A percentile compares a stretch with the other conserved stretches of the same genome.
Evolutionary conservation across 2,329 filamentous ascomycete genomes (phyloP).

Genomic region (Phoma sp.): DNA sequence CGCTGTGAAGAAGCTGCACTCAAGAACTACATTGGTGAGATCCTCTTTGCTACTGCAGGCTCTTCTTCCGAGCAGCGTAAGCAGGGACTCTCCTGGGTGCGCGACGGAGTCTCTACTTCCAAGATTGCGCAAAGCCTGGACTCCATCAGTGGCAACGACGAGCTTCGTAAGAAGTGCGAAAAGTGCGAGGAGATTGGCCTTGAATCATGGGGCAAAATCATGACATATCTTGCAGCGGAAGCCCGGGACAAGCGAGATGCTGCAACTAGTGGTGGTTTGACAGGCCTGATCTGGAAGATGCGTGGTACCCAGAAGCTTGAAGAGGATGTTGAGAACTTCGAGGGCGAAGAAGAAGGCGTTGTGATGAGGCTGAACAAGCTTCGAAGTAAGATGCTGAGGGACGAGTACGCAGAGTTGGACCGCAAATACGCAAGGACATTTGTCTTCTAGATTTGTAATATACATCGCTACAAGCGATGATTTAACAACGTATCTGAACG

Average conservation of each 20-base stretch:
- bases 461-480: neutral
- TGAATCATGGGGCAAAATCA: slow-evolving; percentile 84
- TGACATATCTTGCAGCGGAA: slow-evolving; percentile 65
- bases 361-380: slow-evolving; percentile 43
- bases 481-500: neutral
- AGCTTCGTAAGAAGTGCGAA: slow-evolving; percentile 68
- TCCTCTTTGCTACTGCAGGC: slow-evolving; percentile 75
- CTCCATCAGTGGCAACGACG: slow-evolving; percentile 46
- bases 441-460: slow-evolving; percentile 34
- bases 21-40: slow-evolving; percentile 92
- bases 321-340: slow-evolving; percentile 39
- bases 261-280: slow-evolving; percentile 29
- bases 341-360: slow-evolving; percentile 46
- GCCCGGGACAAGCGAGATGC: slow-evolving; percentile 44
- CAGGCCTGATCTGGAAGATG: slow-evolving; percentile 34
- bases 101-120: slow-evolving; percentile 77
- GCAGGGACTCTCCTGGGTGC: slow-evolving; percentile 85
- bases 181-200: slow-evolving; percentile 80
- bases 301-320: slow-evolving; percentile 36
- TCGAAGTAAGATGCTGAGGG: slow-evolving; percentile 40
- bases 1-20: slow-evolving; percentile 85
- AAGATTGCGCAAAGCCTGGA: slow-evolving; percentile 66
- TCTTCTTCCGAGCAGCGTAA: slow-evolving; percentile 46
- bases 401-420: slow-evolving; percentile 46
- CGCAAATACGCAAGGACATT: slow-evolving; percentile 45